Percentiles rank a stretch among this genome's conserved stretches.
These are phyloP conservation scores for Phaeosphaeria sp. DNA, from an alignment of 2,329 filamentous ascomycete genomes.

Conservation along the genomic window DNA sequence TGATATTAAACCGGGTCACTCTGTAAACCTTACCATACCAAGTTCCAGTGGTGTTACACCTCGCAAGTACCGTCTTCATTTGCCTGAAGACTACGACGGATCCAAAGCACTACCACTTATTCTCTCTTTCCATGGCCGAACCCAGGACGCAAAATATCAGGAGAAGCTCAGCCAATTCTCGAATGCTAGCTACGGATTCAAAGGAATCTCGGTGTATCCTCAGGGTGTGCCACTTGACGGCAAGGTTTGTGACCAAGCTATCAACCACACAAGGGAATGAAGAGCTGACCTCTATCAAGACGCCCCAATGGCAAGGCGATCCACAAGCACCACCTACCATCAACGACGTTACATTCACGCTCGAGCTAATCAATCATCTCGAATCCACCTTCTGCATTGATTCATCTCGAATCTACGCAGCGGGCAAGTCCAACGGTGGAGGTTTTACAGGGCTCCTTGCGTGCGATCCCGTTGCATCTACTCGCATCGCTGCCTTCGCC, in stretches of 20 bases:
- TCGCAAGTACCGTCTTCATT: constrained; percentile 48
- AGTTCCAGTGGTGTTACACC: constrained; percentile 36
- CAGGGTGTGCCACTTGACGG: constrained; percentile 50
- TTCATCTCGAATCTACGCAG: constrained; percentile 52
- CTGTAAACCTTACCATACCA: constrained; percentile 30
- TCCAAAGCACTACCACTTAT: constrained; percentile 51
- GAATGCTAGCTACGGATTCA: constrained; percentile 51
- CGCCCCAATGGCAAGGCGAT: constrained; percentile 53
- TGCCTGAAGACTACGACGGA: constrained; percentile 49
- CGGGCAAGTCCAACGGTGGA: constrained; percentile 63
- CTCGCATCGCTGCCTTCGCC: constrained; percentile 58
- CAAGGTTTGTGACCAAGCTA: constrained; percentile 41
- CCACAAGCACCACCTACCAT: constrained; percentile 45
- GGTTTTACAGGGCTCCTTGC: constrained; percentile 58
- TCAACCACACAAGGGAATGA: constrained; percentile 9
- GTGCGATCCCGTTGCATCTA: constrained; percentile 52
- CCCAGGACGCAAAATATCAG: constrained; percentile 46
- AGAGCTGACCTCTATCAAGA: constrained; percentile 6
- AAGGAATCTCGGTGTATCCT: constrained; percentile 55
- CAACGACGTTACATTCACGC: constrained; percentile 55
- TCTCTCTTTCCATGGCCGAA: constrained; percentile 57
- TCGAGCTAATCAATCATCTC: constrained; percentile 52
- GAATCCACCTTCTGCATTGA: constrained; percentile 55
- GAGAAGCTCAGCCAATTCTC: constrained; percentile 55
- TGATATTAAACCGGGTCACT: constrained; percentile 26